phyloP scores from a whole-genome alignment of 768 basidiomycete genomes.

The Suillus clintonianus region DNA sequence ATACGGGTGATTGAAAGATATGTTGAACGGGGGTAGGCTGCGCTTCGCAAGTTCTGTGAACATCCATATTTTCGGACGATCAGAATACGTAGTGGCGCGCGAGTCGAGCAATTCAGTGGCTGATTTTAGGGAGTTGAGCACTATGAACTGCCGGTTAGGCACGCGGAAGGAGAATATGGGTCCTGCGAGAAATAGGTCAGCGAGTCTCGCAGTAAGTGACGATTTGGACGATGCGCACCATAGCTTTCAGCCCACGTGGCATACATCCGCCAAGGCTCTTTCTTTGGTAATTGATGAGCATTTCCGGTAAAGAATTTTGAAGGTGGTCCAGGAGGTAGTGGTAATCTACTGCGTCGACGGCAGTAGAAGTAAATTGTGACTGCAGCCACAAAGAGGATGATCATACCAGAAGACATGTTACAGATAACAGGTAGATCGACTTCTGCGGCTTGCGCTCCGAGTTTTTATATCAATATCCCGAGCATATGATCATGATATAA shows the following conservation, averaged over 20 bases:
- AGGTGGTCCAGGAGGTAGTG: not conserved
- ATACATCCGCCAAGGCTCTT: not conserved
- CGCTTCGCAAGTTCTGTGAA: not conserved
- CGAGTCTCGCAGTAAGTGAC: not conserved
- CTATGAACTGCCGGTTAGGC: not conserved
- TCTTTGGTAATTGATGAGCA: not conserved
- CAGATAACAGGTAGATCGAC: not conserved
- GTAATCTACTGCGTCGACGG: not conserved
- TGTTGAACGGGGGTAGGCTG: not conserved
- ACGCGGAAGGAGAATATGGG: not conserved
- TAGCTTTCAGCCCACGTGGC: not conserved
- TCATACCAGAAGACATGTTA: not conserved
- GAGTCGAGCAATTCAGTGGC: not conserved
- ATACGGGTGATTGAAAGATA: not conserved
- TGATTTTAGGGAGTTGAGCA: not conserved
- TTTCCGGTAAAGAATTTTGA: not conserved
- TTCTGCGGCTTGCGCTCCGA: not conserved
- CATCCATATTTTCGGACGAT: not conserved
- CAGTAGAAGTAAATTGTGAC: not conserved
- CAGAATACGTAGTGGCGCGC: not conserved
- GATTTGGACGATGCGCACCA: not conserved
- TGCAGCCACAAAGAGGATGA: not conserved
- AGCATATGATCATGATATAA: too few species aligned
- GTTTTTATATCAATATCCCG: too few species aligned
- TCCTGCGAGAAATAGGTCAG: not conserved